Conservation (phyloP, 2,329 filamentous ascomycete species). For the Diaporthe aspalathi region DNA sequence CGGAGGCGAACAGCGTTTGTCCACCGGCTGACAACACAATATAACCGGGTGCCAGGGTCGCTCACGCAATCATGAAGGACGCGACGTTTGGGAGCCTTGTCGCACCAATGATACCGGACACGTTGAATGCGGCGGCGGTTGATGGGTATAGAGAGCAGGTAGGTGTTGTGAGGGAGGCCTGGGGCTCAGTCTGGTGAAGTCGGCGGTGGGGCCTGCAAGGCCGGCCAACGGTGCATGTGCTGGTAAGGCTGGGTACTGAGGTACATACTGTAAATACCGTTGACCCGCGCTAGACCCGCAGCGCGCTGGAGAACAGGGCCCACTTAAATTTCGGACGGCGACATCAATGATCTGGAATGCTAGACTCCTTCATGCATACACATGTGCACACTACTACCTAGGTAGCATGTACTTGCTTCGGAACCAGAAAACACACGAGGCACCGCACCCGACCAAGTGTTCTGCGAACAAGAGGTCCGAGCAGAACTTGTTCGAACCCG, state of each 20-base stretch:
- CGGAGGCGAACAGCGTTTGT: background rate
- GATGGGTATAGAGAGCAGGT: background rate
- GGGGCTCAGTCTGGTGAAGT: slow-evolving; percentile 3
- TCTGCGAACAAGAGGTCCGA: background rate
- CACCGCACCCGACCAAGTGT: background rate
- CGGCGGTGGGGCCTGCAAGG: background rate
- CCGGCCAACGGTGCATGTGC: background rate
- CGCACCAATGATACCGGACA: background rate
- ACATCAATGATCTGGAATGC: background rate
- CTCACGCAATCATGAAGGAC: background rate
- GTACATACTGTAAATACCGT: background rate
- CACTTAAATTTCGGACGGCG: slow-evolving; percentile 22
- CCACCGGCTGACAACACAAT: background rate
- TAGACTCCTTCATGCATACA: no score
- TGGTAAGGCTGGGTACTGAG: background rate
- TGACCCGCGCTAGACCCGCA: background rate
- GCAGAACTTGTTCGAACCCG: background rate
- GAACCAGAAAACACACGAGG: background rate
- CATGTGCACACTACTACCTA: no score
- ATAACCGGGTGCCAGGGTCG: no score
- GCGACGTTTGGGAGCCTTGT: background rate
- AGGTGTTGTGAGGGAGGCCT: no score
- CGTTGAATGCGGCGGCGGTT: background rate
- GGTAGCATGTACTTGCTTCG: no score
- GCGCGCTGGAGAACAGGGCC: background rate